These are phyloP conservation scores for Solanum verrucosum DNA, from an alignment of 257 asterid species.

Conservation along the genomic window DNA sequence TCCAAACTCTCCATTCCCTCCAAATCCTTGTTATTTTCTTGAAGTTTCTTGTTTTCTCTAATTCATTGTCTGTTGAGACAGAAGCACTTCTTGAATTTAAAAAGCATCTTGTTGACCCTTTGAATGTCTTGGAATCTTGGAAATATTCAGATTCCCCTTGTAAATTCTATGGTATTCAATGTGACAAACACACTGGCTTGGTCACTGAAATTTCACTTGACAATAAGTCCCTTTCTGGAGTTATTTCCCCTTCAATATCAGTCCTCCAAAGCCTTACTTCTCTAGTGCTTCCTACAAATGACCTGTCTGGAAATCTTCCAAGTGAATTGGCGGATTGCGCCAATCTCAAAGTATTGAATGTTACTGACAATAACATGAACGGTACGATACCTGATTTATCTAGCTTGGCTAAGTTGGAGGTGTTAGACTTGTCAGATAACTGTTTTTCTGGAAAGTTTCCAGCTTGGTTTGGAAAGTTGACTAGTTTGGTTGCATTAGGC, in stretches of 20 bases:
- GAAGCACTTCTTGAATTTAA: constrained; percentile 68
- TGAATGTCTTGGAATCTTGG: constrained; percentile 63
- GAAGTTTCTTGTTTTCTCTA: constrained; percentile 13
- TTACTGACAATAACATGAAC: constrained; percentile 47
- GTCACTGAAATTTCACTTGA: constrained; percentile 65
- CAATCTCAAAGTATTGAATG: constrained; percentile 42
- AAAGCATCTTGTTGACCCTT: constrained; percentile 57
- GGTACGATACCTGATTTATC: constrained; percentile 59
- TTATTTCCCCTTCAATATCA: constrained; percentile 41
- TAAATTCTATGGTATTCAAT: constrained; percentile 53
- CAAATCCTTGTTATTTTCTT: constrained; percentile 31
- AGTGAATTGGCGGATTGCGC: constrained; percentile 37
- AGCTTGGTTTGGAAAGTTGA: constrained; percentile 42
- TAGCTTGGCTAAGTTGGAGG: constrained; percentile 16
- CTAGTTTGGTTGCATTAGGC: constrained; percentile 41
- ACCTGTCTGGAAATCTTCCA: constrained; percentile 30
- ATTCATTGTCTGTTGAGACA: constrained; percentile 29
- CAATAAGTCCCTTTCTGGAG: constrained; percentile 30
- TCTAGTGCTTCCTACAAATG: constrained; percentile 49
- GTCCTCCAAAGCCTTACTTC: constrained; percentile 38
- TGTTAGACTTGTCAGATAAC: constrained; percentile 44
- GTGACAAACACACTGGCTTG: constrained; percentile 23
- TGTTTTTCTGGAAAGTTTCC: constrained; percentile 69
- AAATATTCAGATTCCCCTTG: constrained; percentile 33
- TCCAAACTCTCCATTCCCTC: constrained; percentile 24